phyloP scores from a whole-genome alignment of 2,329 filamentous ascomycete genomes.

The Aureobasidium sp. region DNA sequence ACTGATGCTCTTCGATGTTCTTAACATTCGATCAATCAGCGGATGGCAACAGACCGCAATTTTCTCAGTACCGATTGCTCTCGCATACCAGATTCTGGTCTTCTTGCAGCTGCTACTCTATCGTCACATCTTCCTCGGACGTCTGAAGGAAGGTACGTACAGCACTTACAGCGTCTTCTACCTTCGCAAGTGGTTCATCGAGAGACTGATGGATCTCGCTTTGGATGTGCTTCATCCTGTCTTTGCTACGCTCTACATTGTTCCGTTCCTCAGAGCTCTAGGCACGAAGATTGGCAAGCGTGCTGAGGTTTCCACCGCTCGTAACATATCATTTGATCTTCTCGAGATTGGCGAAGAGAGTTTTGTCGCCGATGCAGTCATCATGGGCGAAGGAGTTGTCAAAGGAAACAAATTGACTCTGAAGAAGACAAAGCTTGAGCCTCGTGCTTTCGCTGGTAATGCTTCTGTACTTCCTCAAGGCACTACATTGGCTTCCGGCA shows the following conservation, averaged over 20 bases:
- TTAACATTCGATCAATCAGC: background rate
- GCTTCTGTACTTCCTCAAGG: constrained; percentile 5
- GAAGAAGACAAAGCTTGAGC: constrained; percentile 2
- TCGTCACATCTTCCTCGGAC: background rate
- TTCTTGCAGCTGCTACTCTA: background rate
- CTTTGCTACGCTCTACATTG: constrained; percentile 4
- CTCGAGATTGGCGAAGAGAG: constrained; percentile 9
- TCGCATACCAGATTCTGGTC: constrained; percentile 1
- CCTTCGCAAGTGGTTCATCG: constrained; percentile 10
- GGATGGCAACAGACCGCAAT: background rate
- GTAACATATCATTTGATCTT: background rate
- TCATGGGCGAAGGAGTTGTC: constrained; percentile 7
- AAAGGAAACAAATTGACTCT: background rate
- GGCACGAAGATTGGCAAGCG: constrained; percentile 10
- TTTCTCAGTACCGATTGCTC: background rate
- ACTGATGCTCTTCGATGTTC: constrained; percentile 11
- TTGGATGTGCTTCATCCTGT: constrained; percentile 11
- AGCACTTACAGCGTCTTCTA: constrained; percentile 1
- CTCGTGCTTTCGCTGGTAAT: constrained; percentile 8
- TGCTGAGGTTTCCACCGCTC: constrained; percentile 1
- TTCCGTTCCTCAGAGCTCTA: constrained; percentile 7
- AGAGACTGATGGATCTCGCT: constrained; percentile 6
- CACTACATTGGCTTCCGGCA: background rate
- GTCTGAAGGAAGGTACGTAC: constrained; percentile 1
- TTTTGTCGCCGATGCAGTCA: constrained; percentile 1